Evolutionary conservation across 257 asterid genomes (phyloP).

Genomic region (Linderniella brevidens): DNA sequence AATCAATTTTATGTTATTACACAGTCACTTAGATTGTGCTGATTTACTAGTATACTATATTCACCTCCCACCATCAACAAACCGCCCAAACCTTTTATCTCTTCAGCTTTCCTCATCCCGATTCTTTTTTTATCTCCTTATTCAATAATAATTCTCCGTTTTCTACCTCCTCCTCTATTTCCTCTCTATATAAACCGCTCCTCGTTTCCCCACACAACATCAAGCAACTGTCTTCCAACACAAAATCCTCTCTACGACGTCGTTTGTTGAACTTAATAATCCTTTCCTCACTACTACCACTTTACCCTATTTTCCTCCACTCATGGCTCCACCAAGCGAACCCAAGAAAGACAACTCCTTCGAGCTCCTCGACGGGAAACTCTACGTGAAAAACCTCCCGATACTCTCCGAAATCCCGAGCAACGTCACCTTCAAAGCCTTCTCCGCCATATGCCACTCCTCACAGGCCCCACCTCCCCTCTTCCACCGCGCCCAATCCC

Average conservation of each 20-base stretch:
- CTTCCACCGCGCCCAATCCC: constrained; percentile 23
- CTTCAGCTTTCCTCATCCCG: constrained; percentile 1
- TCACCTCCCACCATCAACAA: neutral
- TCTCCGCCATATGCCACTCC: constrained; percentile 28
- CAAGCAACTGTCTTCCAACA: no score
- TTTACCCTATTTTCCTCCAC: neutral
- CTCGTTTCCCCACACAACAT: no score
- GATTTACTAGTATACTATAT: no score
- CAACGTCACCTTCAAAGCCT: constrained; percentile 37
- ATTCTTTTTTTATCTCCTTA: no score
- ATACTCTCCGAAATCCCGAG: constrained; percentile 35
- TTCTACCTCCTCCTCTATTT: no score
- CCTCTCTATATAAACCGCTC: no score
- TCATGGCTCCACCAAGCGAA: constrained; percentile 9
- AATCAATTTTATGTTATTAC: no score
- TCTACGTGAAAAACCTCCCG: constrained; percentile 22
- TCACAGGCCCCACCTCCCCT: constrained; percentile 33
- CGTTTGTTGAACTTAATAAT: no score
- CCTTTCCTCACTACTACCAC: constrained; percentile 4
- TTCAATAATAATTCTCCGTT: no score
- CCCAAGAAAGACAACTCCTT: constrained; percentile 16
- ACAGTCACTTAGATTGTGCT: no score
- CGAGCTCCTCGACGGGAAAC: constrained; percentile 22
- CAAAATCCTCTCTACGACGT: no score
- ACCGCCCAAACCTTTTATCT: no score